phyloP scores from a whole-genome alignment of 306 rosid species.

The Purshia tridentata region DNA sequence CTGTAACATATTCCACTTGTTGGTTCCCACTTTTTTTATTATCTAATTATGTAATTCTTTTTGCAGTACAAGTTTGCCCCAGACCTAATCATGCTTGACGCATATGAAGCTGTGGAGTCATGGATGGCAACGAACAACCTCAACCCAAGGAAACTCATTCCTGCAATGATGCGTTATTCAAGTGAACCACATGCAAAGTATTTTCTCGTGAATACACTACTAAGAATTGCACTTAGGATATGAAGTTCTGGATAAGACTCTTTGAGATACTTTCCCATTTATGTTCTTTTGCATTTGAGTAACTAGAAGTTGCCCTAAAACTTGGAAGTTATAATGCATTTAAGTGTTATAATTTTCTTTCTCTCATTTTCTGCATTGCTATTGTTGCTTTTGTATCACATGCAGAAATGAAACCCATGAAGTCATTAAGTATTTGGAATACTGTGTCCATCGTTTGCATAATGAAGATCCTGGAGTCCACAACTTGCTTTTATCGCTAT shows the following conservation, averaged over 20 bases:
- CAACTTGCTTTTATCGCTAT: slow-evolving; percentile 87
- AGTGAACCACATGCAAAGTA: slow-evolving; percentile 99
- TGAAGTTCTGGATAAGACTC: slow-evolving; percentile 1
- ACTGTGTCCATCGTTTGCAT: slow-evolving; percentile 84
- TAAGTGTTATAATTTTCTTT: not conserved
- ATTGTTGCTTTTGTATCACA: slow-evolving; percentile 24
- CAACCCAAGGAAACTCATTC: slow-evolving; percentile 94
- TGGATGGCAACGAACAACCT: slow-evolving; percentile 91
- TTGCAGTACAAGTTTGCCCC: slow-evolving; percentile 96
- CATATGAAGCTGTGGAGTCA: slow-evolving; percentile 96
- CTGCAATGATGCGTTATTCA: slow-evolving; percentile 99
- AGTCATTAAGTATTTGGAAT: slow-evolving; percentile 93
- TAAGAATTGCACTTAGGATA: not conserved
- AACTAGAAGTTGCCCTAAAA: not conserved
- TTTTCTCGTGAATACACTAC: not conserved
- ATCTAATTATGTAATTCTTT: slow-evolving; percentile 12
- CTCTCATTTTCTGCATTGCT: not conserved
- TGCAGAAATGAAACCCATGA: slow-evolving; percentile 98
- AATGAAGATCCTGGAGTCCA: slow-evolving; percentile 99
- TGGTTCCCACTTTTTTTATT: not conserved
- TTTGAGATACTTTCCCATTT: not conserved
- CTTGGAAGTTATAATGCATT: not conserved
- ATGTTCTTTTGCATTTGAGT: no score
- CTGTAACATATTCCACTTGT: not conserved
- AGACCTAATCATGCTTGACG: slow-evolving; percentile 94